phyloP scores from a whole-genome alignment of 2,329 filamentous ascomycete genomes.

The Xylaria sp. region DNA sequence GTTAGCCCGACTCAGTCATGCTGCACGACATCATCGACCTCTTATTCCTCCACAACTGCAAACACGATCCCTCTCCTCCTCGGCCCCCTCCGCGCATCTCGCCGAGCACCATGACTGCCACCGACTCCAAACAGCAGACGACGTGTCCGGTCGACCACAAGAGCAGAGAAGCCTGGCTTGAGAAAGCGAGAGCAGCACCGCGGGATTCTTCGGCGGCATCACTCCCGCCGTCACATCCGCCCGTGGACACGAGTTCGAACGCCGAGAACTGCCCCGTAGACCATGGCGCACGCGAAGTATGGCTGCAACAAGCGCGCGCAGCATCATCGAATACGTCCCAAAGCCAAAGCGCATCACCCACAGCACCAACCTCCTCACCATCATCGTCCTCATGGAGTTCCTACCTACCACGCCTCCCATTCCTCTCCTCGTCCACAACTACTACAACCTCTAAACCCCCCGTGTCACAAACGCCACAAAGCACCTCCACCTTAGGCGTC shows the following conservation, averaged over 20 bases:
- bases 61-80: constrained; percentile 10
- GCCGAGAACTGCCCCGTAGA: constrained; percentile 72
- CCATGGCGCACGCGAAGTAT: constrained; percentile 73
- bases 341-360: constrained; percentile 39
- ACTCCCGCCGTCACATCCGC: constrained; percentile 46
- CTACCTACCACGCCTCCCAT: constrained; percentile 57
- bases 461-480: constrained; percentile 28
- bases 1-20: constrained; percentile 14
- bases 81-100: neutral
- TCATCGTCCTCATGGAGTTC: constrained; percentile 58
- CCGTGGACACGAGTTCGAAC: constrained; percentile 36
- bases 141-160: constrained; percentile 91
- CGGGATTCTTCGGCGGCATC: constrained; percentile 45
- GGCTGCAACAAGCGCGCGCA: constrained; percentile 60
- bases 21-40: constrained; percentile 36
- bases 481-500: constrained; percentile 61
- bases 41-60: constrained; percentile 26
- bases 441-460: constrained; percentile 24
- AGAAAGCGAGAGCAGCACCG: constrained; percentile 67
- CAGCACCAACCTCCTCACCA: constrained; percentile 48
- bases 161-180: constrained; percentile 87
- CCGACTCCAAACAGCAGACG: constrained; percentile 44
- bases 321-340: constrained; percentile 22
- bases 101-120: constrained; percentile 37
- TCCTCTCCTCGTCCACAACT: constrained; percentile 47